A percentile compares a stretch with the other conserved stretches of the same genome.
Evolutionary conservation across 192 early-diverging fungal species (phyloP).

Genomic region (Spinellus fusiger): DNA sequence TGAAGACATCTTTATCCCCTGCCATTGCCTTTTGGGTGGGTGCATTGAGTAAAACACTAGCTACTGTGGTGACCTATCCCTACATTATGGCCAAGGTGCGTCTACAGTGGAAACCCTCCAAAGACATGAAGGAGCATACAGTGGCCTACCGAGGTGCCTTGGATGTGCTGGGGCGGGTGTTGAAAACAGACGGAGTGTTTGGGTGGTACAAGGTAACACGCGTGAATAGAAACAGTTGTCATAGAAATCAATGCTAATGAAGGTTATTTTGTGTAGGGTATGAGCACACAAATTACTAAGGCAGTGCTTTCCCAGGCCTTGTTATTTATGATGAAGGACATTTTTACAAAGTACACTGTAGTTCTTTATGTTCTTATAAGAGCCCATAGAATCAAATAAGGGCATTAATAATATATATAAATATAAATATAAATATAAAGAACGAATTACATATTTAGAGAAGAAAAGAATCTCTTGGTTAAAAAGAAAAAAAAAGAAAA

Average conservation of each 20-base stretch:
- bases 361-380: conserved; percentile 48
- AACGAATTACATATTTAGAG: not conserved
- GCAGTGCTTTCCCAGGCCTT: conserved; percentile 99
- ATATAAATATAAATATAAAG: not conserved
- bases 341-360: conserved; percentile 71
- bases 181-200: conserved; percentile 69
- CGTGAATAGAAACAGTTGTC: not conserved
- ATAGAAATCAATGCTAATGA: not conserved
- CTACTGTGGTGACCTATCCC: conserved; percentile 80
- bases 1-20: conserved; percentile 53
- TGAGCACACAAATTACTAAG: conserved; percentile 96
- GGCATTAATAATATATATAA: conserved; percentile 3
- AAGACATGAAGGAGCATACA: conserved; percentile 45
- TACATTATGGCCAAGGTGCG: conserved; percentile 99
- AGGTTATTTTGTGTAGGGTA: conserved; percentile 57
- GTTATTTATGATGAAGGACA: conserved; percentile 94
- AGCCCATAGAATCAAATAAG: conserved; percentile 10
- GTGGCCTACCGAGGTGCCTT: conserved; percentile 71
- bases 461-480: not conserved
- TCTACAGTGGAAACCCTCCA: conserved; percentile 85
- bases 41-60: conserved; percentile 91
- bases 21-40: conserved; percentile 89
- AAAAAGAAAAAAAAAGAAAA: not conserved
- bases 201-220: conserved; percentile 89
- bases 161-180: conserved; percentile 81